Evolutionary conservation across 352 stramenopile genomes (phyloP).

Genomic region (Pythium grandisporangium): DNA sequence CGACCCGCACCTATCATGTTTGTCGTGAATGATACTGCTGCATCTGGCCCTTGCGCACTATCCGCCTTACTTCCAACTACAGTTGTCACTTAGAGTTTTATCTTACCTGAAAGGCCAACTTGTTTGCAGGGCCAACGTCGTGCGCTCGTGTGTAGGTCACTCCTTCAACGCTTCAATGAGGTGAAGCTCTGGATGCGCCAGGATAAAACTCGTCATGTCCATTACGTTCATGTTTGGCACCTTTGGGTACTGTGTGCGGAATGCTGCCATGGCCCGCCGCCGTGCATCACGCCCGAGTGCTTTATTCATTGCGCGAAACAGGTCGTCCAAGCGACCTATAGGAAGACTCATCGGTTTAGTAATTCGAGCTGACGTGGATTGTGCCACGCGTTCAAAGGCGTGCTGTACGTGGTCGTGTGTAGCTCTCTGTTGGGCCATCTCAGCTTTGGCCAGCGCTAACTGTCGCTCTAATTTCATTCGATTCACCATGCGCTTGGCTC

Average conservation of each 20-base stretch:
- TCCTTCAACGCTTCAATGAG: slow-evolving; percentile 6
- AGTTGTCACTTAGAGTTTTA: too few species aligned
- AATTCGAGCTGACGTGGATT: background rate
- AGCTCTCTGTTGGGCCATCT: slow-evolving; percentile 31
- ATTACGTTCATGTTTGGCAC: slow-evolving; percentile 49
- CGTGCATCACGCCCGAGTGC: slow-evolving; percentile 21
- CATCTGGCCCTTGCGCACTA: too few species aligned
- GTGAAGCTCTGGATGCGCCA: slow-evolving; percentile 18
- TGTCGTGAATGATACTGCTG: too few species aligned
- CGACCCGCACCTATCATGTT: too few species aligned
- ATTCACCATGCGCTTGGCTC: slow-evolving; percentile 39
- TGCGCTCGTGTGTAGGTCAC: background rate
- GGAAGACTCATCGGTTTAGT: slow-evolving; percentile 26
- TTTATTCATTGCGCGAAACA: slow-evolving; percentile 31
- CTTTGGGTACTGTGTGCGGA: slow-evolving; percentile 24
- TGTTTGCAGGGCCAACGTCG: too few species aligned
- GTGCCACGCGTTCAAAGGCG: slow-evolving; percentile 28
- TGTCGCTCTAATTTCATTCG: slow-evolving; percentile 35
- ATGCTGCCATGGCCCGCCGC: slow-evolving; percentile 14
- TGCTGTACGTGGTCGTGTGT: slow-evolving; percentile 32
- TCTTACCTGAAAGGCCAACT: too few species aligned
- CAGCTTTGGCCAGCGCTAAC: slow-evolving; percentile 28
- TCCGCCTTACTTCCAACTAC: too few species aligned
- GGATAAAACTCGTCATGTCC: slow-evolving; percentile 44
- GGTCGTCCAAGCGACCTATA: slow-evolving; percentile 22